These are phyloP conservation scores for Coriaria nepalensis DNA, from an alignment of 306 rosid species.

Conservation along the genomic window DNA sequence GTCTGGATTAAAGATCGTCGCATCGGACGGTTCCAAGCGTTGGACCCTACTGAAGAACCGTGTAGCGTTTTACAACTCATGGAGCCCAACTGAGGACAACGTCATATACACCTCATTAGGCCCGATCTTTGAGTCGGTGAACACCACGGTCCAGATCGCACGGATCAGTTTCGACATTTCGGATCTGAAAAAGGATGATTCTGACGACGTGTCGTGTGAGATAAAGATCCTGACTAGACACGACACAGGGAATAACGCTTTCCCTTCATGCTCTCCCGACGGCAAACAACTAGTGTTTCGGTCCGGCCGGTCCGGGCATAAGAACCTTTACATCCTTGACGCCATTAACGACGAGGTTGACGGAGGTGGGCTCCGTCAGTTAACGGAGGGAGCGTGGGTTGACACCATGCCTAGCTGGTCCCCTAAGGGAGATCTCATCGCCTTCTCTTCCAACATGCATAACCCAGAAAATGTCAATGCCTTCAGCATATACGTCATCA, in stretches of 20 bases:
- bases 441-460: slow-evolving; percentile 71
- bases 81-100: slow-evolving; percentile 50
- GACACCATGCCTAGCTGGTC: slow-evolving; percentile 96
- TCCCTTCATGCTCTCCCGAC: slow-evolving; percentile 70
- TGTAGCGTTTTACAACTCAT: slow-evolving; percentile 42
- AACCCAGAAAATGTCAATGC: slow-evolving; percentile 21
- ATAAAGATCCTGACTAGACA: slow-evolving; percentile 39
- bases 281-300: slow-evolving; percentile 61
- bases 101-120: slow-evolving; percentile 70
- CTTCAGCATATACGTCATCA: slow-evolving; percentile 58
- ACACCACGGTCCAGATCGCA: slow-evolving; percentile 54
- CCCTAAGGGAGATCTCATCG: slow-evolving; percentile 66
- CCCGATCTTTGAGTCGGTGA: slow-evolving; percentile 41
- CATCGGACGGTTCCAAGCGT: slow-evolving; percentile 45
- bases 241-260: slow-evolving; percentile 59
- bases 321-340: slow-evolving; percentile 56
- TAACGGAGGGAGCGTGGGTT: slow-evolving; percentile 66
- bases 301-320: slow-evolving; percentile 64
- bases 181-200: slow-evolving; percentile 22
- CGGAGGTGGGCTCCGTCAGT: slow-evolving; percentile 31
- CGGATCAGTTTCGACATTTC: slow-evolving; percentile 34
- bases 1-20: slow-evolving; percentile 34
- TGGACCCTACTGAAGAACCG: slow-evolving; percentile 52
- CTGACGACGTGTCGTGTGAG: slow-evolving; percentile 22
- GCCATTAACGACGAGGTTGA: slow-evolving; percentile 54